Conservation (phyloP, 441 rosid species). For the Manihot esculenta region DNA sequence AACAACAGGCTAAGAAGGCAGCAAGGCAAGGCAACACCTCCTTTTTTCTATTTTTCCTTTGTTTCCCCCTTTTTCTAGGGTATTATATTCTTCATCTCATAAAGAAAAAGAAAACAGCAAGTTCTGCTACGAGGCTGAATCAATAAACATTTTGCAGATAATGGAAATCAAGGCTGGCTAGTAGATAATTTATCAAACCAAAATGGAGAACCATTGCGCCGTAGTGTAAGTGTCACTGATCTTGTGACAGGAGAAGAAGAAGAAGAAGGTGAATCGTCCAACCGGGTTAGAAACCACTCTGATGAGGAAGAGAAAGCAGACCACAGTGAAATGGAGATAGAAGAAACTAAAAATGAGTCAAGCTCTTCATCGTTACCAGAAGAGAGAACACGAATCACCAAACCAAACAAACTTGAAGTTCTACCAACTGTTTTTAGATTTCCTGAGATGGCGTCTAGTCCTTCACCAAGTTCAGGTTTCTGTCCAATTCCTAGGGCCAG, state of each 20-base stretch:
- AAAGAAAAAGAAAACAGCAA: too few species aligned
- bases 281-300: slow-evolving; percentile 9
- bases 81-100: too few species aligned
- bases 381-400: slow-evolving; percentile 29
- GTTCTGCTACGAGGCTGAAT: not conserved
- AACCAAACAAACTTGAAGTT: slow-evolving; percentile 20
- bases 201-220: slow-evolving; percentile 22
- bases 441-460: slow-evolving; percentile 27
- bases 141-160: slow-evolving; percentile 29
- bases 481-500: slow-evolving; percentile 40
- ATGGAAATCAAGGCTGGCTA: slow-evolving; percentile 36
- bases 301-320: slow-evolving; percentile 25
- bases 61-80: not conserved
- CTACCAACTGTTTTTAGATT: slow-evolving; percentile 30
- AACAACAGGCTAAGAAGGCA: slow-evolving; percentile 24
- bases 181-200: slow-evolving; percentile 25
- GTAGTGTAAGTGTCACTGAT: slow-evolving; percentile 28
- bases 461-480: slow-evolving; percentile 26
- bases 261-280: slow-evolving; percentile 24
- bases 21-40: slow-evolving; percentile 28
- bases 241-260: slow-evolving; percentile 24
- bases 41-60: not conserved
- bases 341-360: slow-evolving; percentile 30
- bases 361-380: slow-evolving; percentile 36
- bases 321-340: not conserved